phyloP scores from a whole-genome alignment of 805 yeast genomes.

The Komagataella mondaviorum region DNA sequence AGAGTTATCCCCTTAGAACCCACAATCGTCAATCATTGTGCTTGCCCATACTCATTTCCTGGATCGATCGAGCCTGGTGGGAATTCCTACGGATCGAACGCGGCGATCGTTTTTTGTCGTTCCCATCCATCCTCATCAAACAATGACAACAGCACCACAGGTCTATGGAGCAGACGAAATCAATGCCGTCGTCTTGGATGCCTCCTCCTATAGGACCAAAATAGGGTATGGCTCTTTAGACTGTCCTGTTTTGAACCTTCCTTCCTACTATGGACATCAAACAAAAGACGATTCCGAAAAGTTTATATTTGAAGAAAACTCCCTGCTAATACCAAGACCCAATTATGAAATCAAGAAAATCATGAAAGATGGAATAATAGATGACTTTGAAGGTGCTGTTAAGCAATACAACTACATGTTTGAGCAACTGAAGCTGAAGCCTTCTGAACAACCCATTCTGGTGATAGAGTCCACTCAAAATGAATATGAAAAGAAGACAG shows the following conservation, averaged over 20 bases:
- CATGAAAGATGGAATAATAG: constrained; percentile 44
- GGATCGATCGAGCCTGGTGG: neutral
- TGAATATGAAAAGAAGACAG: constrained; percentile 46
- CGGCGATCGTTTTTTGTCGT: neutral
- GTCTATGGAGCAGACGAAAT: constrained; percentile 69
- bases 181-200: constrained; percentile 82
- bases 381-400: constrained; percentile 78
- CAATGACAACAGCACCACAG: constrained; percentile 26
- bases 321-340: constrained; percentile 25
- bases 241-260: constrained; percentile 61
- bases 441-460: constrained; percentile 59
- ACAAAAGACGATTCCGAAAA: constrained; percentile 8
- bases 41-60: no score
- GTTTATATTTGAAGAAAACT: constrained; percentile 17
- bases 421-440: constrained; percentile 35
- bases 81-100: neutral
- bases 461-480: constrained; percentile 88
- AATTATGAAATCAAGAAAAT: constrained; percentile 42
- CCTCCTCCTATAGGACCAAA: constrained; percentile 75
- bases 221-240: constrained; percentile 92
- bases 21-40: no score
- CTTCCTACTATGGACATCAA: constrained; percentile 47
- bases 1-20: neutral
- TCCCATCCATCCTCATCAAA: neutral
- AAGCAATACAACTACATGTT: constrained; percentile 61